Evolutionary conservation across 306 rosid species (phyloP).

Genomic region (Spatholobus suberectus): DNA sequence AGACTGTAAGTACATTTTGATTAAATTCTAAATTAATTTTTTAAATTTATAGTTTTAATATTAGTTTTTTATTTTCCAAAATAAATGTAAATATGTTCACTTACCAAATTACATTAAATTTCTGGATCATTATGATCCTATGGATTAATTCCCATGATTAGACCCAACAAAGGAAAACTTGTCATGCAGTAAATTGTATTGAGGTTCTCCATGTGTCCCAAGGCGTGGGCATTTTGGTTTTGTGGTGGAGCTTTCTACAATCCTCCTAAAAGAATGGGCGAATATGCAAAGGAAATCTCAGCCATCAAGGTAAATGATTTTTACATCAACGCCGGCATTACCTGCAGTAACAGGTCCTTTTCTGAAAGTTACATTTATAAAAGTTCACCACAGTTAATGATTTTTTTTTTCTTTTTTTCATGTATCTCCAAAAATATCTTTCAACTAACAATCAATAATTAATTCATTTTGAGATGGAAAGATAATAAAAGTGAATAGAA

Average conservation of each 20-base stretch:
- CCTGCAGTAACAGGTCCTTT: background rate
- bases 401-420: no score
- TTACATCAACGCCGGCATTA: background rate
- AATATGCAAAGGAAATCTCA: background rate
- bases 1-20: no score
- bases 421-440: background rate
- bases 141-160: background rate
- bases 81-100: no score
- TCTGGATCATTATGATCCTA: background rate
- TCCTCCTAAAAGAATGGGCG: background rate
- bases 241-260: background rate
- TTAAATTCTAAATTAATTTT: no score
- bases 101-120: background rate
- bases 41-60: background rate
- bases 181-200: background rate
- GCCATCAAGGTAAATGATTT: background rate
- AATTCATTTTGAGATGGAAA: background rate
- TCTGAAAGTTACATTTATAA: background rate
- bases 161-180: background rate
- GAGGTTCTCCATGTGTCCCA: background rate
- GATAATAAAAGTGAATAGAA: background rate
- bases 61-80: no score
- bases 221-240: background rate
- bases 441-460: background rate
- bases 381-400: background rate